A percentile compares a stretch with the other conserved stretches of the same genome.
phyloP scores from a whole-genome alignment of 495 filamentous ascomycete species.

The Chaetomidium leptoderma region DNA sequence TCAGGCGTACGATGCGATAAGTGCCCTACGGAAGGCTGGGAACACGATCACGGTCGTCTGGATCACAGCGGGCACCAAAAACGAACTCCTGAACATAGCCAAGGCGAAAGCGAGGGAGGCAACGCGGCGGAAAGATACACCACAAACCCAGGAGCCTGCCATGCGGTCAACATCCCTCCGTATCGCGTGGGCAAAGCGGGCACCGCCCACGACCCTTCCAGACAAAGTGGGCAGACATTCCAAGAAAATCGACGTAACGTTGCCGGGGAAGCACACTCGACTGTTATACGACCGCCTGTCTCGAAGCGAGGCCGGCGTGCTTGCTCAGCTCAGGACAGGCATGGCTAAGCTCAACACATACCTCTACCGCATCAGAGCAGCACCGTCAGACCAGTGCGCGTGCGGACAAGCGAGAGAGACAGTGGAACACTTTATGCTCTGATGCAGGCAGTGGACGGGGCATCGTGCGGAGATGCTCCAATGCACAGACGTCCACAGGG shows the following conservation, averaged over 20 bases:
- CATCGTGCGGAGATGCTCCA: no score
- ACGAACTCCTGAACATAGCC: not conserved
- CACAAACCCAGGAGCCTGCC: not conserved
- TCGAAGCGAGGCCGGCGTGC: not conserved
- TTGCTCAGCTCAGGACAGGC: conserved; percentile 7
- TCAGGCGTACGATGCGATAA: no score
- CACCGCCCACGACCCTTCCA: not conserved
- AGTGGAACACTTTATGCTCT: no score
- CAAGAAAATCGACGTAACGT: not conserved
- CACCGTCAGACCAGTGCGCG: not conserved
- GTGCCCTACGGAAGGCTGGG: no score
- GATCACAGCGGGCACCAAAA: no score
- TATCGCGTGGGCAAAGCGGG: not conserved
- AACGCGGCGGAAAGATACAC: not conserved
- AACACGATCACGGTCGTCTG: no score
- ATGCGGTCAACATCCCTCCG: not conserved
- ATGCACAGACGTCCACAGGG: no score
- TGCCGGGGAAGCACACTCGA: not conserved
- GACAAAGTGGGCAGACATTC: not conserved
- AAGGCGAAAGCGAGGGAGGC: not conserved
- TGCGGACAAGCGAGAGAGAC: conserved; percentile 2
- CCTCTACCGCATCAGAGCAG: not conserved
- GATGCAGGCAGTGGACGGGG: no score
- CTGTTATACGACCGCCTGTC: not conserved
- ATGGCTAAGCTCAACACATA: conserved; percentile 1